Conservation (phyloP, 805 yeast genomes). For the Tetrapisispora taiwanensis region DNA sequence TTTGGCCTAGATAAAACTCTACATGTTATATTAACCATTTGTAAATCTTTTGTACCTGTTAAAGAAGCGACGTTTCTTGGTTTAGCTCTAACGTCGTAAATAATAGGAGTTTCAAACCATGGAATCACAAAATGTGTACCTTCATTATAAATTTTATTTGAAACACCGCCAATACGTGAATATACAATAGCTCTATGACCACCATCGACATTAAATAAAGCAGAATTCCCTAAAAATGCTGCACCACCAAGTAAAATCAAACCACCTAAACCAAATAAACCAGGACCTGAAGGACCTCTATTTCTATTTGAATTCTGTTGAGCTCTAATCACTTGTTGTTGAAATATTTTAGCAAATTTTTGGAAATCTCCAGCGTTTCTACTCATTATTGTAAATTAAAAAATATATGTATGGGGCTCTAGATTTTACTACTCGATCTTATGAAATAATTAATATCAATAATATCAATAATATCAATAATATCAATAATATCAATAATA, state of each 20-base stretch:
- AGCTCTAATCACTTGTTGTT: conserved; percentile 35
- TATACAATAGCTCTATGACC: conserved; percentile 96
- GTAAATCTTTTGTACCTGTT: conserved; percentile 96
- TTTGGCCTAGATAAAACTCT: conserved; percentile 91
- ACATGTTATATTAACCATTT: conserved; percentile 98
- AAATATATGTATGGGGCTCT: no score
- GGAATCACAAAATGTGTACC: conserved; percentile 94
- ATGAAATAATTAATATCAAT: no score
- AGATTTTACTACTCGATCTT: no score
- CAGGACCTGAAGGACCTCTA: conserved; percentile 12
- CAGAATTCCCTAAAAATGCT: conserved; percentile 41
- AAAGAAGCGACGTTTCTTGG: conserved; percentile 93
- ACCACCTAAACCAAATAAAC: conserved; percentile 53
- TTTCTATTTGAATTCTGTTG: conserved; percentile 29
- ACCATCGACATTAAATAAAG: conserved; percentile 87
- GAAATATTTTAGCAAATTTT: conserved; percentile 41
- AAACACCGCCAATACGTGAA: conserved; percentile 78
- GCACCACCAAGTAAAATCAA: conserved; percentile 49
- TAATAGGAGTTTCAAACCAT: conserved; percentile 86
- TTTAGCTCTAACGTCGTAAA: conserved; percentile 92
- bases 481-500: no score
- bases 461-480: no score
- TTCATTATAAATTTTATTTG: conserved; percentile 72
- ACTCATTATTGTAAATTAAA: conserved; percentile 21
- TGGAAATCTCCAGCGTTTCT: conserved; percentile 37